Evolutionary conservation across 176 grass and related monocot genomes (phyloP).

Genomic region (Alopecurus myosuroides): DNA sequence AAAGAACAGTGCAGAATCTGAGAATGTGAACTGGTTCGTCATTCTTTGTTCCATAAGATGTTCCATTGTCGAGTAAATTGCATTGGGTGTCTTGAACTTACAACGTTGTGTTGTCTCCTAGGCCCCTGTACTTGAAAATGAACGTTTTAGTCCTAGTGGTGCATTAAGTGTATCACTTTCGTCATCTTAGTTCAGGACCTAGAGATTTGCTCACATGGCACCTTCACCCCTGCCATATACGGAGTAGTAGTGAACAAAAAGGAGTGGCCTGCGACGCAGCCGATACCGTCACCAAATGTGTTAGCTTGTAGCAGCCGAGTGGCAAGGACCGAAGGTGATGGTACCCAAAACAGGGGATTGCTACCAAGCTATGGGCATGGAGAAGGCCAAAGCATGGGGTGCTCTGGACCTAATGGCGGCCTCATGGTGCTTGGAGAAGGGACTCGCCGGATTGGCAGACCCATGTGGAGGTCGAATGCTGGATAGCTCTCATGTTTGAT

Average conservation of each 20-base stretch:
- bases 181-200: background rate
- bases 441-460: background rate
- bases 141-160: background rate
- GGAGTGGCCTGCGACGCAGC: background rate
- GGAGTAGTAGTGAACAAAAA: background rate
- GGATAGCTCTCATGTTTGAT: background rate
- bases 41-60: background rate
- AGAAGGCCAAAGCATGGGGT: background rate
- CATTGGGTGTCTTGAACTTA: background rate
- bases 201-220: background rate
- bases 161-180: background rate
- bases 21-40: constrained; percentile 96
- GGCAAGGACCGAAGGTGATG: background rate
- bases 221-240: background rate
- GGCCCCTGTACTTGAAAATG: background rate
- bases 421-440: background rate
- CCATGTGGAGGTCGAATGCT: background rate
- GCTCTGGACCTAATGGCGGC: background rate
- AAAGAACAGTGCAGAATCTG: constrained; percentile 94
- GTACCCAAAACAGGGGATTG: background rate
- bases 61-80: background rate
- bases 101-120: background rate
- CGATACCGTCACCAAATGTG: background rate
- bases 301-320: background rate
- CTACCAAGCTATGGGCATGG: background rate